Conservation (phyloP, 768 basidiomycete species). For the Podaxis sp. region DNA sequence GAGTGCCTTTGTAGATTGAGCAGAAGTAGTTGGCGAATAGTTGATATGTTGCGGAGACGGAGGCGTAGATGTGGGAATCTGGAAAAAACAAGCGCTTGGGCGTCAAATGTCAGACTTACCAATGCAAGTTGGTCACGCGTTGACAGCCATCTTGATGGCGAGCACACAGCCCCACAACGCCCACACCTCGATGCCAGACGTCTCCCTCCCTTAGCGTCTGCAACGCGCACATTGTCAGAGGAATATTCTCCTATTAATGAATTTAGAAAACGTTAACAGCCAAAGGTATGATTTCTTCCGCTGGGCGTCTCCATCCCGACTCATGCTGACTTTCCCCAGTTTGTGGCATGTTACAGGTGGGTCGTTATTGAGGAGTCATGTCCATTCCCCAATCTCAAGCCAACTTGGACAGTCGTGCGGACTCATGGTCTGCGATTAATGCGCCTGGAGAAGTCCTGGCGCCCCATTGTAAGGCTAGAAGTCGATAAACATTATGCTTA, state of each 20-base stretch:
- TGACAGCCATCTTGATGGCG: background rate
- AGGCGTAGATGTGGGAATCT: background rate
- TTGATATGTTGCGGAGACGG: background rate
- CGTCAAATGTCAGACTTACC: background rate
- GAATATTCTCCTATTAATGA: background rate
- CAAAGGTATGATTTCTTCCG: background rate
- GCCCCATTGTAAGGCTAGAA: constrained; percentile 61
- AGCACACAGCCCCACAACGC: background rate
- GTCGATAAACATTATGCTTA: constrained; percentile 51
- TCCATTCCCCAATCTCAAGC: background rate
- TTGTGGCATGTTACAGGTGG: constrained; percentile 35
- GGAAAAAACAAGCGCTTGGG: background rate
- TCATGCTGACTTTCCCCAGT: constrained; percentile 17
- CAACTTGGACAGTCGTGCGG: constrained; percentile 33
- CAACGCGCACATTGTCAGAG: background rate
- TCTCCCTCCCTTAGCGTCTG: background rate
- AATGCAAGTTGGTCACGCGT: background rate
- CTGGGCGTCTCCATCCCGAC: background rate
- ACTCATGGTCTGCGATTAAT: constrained; percentile 46
- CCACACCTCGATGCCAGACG: background rate
- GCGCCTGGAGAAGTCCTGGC: constrained; percentile 64
- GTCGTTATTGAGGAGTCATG: background rate
- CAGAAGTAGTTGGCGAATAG: background rate
- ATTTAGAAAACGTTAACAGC: background rate
- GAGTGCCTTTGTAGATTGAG: background rate